Conservation (phyloP, 768 basidiomycete species). For the Amanita pallidorosea region DNA sequence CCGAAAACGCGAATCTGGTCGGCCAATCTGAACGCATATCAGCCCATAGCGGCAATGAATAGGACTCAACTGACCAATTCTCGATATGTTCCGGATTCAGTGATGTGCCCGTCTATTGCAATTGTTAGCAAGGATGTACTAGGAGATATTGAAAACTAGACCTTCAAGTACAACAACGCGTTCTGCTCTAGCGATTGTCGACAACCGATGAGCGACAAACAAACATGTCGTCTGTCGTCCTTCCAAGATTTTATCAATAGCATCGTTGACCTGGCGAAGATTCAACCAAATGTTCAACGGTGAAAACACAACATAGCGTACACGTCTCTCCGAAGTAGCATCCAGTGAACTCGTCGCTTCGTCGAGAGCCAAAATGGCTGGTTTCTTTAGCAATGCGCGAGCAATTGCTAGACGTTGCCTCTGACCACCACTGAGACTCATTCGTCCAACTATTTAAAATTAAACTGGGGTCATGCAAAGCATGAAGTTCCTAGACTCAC, state of each 20-base stretch:
- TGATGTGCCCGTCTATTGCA: constrained; percentile 55
- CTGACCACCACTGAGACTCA: constrained; percentile 71
- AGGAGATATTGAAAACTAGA: constrained; percentile 12
- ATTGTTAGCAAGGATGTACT: not conserved
- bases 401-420: constrained; percentile 77
- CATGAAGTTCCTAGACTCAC: constrained; percentile 30
- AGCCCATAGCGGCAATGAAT: not conserved
- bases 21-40: constrained; percentile 36
- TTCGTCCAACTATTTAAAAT: constrained; percentile 41
- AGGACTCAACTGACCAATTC: constrained; percentile 45
- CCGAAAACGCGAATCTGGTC: constrained; percentile 70
- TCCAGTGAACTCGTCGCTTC: constrained; percentile 87
- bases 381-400: constrained; percentile 81
- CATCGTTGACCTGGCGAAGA: constrained; percentile 62
- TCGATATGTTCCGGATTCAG: constrained; percentile 74
- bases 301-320: constrained; percentile 17
- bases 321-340: constrained; percentile 78
- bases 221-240: constrained; percentile 77
- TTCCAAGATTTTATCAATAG: constrained; percentile 78
- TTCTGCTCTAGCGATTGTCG: constrained; percentile 85
- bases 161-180: constrained; percentile 86
- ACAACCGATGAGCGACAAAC: constrained; percentile 83
- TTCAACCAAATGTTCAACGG: not conserved
- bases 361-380: constrained; percentile 78
- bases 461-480: not conserved